Conservation (phyloP, 2,329 filamentous ascomycete species). For the Stagonosporopsis vannaccii region DNA sequence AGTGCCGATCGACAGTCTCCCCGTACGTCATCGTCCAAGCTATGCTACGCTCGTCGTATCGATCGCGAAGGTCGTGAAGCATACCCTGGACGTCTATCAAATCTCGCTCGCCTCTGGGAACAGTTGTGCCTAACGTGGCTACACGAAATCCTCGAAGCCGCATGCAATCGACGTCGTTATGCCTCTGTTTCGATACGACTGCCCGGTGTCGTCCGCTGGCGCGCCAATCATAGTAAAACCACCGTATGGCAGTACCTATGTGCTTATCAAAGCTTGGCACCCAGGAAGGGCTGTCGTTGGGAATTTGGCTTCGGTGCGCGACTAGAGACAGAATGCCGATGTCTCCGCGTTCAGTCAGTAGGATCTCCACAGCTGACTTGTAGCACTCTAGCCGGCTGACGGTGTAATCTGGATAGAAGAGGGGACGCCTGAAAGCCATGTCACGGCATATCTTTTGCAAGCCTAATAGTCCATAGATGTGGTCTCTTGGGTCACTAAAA, state of each 20-base stretch:
- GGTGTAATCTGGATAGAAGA: neutral
- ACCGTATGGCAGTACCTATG: neutral
- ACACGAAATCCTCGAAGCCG: neutral
- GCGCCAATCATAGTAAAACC: neutral
- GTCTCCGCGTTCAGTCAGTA: neutral
- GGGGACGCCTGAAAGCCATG: neutral
- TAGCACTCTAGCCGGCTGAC: neutral
- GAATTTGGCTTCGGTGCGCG: neutral
- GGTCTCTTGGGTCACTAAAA: neutral
- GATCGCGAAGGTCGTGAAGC: neutral
- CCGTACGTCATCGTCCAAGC: neutral
- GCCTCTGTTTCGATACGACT: neutral
- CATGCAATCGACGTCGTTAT: neutral
- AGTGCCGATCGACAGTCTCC: neutral
- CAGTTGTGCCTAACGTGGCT: neutral
- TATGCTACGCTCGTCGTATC: neutral
- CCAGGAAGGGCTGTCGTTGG: neutral
- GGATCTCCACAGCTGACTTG: neutral
- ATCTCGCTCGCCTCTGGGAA: neutral
- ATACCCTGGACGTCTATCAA: neutral
- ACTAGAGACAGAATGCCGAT: neutral
- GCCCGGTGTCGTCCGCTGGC: neutral
- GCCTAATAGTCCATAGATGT: neutral
- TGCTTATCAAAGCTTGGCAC: neutral
- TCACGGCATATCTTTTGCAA: neutral